These are phyloP conservation scores for Septoria petroselini DNA, from an alignment of 2,329 filamentous ascomycete genomes.

Conservation along the genomic window DNA sequence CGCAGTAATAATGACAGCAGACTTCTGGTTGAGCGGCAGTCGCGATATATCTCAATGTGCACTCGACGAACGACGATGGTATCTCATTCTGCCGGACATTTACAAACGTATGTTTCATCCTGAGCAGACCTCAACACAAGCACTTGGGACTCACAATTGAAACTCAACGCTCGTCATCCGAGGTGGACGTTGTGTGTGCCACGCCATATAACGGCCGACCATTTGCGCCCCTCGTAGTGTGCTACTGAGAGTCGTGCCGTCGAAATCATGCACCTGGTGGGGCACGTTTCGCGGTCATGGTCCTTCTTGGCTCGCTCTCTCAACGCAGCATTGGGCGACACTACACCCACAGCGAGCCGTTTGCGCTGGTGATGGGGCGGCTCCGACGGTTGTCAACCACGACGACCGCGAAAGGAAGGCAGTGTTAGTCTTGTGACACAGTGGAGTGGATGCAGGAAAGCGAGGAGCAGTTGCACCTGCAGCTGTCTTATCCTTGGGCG, in stretches of 20 bases:
- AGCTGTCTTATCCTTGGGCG: constrained; percentile 12
- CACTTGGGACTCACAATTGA: too few species aligned
- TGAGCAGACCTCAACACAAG: too few species aligned
- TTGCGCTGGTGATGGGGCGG: background rate
- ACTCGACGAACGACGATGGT: too few species aligned
- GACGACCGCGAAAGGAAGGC: constrained; percentile 15
- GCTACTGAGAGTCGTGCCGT: constrained; percentile 15
- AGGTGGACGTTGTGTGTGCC: too few species aligned
- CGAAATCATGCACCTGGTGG: constrained; percentile 11
- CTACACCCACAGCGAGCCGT: background rate
- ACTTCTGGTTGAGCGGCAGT: too few species aligned
- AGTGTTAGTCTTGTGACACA: constrained; percentile 13
- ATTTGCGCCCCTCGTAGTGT: constrained; percentile 23
- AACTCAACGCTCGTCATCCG: too few species aligned
- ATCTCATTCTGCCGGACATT: too few species aligned
- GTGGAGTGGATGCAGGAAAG: constrained; percentile 11
- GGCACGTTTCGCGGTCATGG: constrained; percentile 4
- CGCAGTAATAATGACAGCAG: too few species aligned
- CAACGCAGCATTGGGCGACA: background rate
- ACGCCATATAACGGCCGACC: too few species aligned
- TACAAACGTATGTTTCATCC: too few species aligned
- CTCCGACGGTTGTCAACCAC: constrained; percentile 25
- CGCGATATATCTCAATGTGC: too few species aligned
- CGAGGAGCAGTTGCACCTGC: constrained; percentile 14
- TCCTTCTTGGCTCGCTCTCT: background rate